Evolutionary conservation across 164 flowering plant species (phyloP).

Genomic region (Piper betle): DNA sequence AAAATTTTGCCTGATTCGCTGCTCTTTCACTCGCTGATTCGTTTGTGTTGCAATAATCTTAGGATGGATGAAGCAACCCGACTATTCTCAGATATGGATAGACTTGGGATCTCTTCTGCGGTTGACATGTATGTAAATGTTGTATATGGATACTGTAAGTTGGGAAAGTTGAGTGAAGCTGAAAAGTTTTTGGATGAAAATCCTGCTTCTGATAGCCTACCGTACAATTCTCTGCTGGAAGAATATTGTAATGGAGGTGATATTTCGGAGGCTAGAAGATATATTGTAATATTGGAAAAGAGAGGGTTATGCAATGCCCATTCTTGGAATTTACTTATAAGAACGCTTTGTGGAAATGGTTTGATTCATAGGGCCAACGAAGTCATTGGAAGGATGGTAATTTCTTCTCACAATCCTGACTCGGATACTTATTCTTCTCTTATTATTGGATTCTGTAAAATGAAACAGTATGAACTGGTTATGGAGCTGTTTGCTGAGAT

Average conservation of each 20-base stretch:
- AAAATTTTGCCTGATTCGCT: conserved; percentile 23
- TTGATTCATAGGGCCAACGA: conserved; percentile 25
- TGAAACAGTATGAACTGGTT: conserved; percentile 23
- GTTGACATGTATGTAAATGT: conserved; percentile 23
- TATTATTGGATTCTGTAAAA: conserved; percentile 36
- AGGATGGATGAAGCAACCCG: conserved; percentile 31
- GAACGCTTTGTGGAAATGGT: conserved; percentile 33
- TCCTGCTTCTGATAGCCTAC: conserved; percentile 13
- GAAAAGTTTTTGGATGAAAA: conserved; percentile 33
- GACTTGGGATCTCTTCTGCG: conserved; percentile 14
- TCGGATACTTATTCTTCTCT: conserved; percentile 44
- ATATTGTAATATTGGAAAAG: conserved; percentile 33
- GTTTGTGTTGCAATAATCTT: conserved; percentile 31
- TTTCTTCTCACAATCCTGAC: conserved; percentile 33
- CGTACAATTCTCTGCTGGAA: conserved; percentile 43
- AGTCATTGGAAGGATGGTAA: conserved; percentile 46
- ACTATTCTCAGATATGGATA: conserved; percentile 28
- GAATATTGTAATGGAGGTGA: conserved; percentile 34
- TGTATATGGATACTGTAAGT: conserved; percentile 28
- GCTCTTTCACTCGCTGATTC: conserved; percentile 21
- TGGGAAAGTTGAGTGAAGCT: conserved; percentile 28
- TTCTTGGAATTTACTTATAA: conserved; percentile 55
- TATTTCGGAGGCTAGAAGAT: conserved; percentile 21
- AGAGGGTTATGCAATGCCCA: conserved; percentile 23
- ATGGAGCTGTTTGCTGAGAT: conserved; percentile 23